Base-by-base conservation (phyloP, 2,329 filamentous ascomycete species). In the Neurospora crassa region DNA sequence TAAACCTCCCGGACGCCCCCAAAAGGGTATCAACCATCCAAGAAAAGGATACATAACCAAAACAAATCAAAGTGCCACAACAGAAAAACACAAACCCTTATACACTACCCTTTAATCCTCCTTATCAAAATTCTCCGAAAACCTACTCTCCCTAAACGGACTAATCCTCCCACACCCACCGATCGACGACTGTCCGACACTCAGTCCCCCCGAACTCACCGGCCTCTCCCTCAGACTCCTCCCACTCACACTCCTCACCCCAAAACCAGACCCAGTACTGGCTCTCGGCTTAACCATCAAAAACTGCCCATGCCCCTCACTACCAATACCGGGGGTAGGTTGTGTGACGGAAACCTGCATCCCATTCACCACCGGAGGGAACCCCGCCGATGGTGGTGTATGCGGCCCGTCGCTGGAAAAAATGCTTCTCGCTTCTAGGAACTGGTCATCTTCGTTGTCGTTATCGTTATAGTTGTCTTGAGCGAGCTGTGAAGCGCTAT, bases 91-190 rank as follows among this genome's bases (percentile, higher is more conserved):
- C 10, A 29, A 14, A 29, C 20, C 1, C n/a, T 24, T n/a, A 4
- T 12, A 3, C 29, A 47, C 5, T 6, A 14, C 24, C 24, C 11
- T 20, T 29, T 34, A 63, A 34, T 63, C 5, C 45, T 63, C 40
- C 73, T 76, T 76, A 69, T 80, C 78, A 67, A 87, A 79, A 68
- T 84, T 82, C 80, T 88, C 86, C 34, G 81, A 79, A 76, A 88
- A 88, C 75, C 80, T 84, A 40, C 84, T 84, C 73, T 82, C 83
- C 72, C 85, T 79, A 7, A 79, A 80, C 20, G 84, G 84, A 77
- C 83, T 85, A 45, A 77, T 78, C 63, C 79, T 79, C 74, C 72
- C 72, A 67, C 45, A 70, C 10, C 53, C 53, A 63, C 7, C 10
- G 24, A 59, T 59, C 53, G 53, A 29, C 24, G 29, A 24, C 29